A percentile compares a stretch with the other conserved stretches of the same genome.
Evolutionary conservation across 2,329 filamentous ascomycete species (phyloP).

Genomic region (Trematosphaeria pertusa): DNA sequence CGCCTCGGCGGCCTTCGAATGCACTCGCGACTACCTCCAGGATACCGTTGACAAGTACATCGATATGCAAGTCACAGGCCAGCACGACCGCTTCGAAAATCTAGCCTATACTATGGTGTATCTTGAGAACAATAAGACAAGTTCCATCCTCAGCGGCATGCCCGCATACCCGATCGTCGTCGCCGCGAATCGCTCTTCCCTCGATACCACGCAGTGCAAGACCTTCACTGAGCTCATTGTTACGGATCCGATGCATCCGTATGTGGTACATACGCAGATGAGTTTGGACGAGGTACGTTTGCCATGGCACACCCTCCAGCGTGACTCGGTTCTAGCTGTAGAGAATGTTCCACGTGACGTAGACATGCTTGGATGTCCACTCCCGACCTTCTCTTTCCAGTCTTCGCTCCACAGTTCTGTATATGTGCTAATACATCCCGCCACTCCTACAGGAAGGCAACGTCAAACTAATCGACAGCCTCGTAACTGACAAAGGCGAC

Average conservation of each 20-base stretch:
- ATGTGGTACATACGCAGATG: slow-evolving; percentile 13
- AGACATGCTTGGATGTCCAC: too few species aligned
- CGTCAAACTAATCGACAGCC: slow-evolving; percentile 11
- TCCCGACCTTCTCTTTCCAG: too few species aligned
- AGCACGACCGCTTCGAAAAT: slow-evolving; percentile 11
- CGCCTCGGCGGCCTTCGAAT: too few species aligned
- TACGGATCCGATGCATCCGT: slow-evolving; percentile 6
- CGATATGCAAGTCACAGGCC: slow-evolving; percentile 8
- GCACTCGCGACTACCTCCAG: slow-evolving; percentile 12
- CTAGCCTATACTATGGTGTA: slow-evolving; percentile 10
- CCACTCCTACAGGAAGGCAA: too few species aligned
- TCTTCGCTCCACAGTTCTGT: too few species aligned
- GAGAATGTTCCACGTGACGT: too few species aligned
- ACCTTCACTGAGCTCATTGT: slow-evolving; percentile 14
- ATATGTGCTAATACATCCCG: too few species aligned
- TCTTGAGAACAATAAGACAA: slow-evolving; percentile 15
- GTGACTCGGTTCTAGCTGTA: too few species aligned
- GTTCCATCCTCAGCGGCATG: slow-evolving; percentile 2
- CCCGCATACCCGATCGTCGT: slow-evolving; percentile 2
- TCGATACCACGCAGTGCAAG: slow-evolving; percentile 12
- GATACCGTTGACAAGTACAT: slow-evolving; percentile 9
- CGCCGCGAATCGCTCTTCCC: slow-evolving; percentile 3
- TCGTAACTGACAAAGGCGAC: slow-evolving; percentile 19
- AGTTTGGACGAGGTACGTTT: slow-evolving; percentile 6
- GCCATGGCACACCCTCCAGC: too few species aligned